Evolutionary conservation across 371 early-diverging fungal species (phyloP), one percentile per base, ranked within the genome.

Genomic region (Apophysomyces variabilis): DNA sequence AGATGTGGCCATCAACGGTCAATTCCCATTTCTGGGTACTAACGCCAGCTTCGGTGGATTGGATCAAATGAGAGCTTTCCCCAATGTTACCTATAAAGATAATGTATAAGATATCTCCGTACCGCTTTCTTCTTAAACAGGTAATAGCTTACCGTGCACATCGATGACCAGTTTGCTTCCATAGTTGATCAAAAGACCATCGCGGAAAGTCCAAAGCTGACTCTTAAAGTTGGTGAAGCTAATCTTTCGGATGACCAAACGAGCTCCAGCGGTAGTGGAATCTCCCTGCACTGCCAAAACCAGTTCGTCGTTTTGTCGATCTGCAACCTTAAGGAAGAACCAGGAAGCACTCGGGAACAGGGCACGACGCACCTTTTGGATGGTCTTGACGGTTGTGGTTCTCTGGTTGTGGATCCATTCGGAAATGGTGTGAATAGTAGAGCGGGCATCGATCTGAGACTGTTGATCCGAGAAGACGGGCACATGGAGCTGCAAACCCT

Each of bases 161-260:
- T 69, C 73, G 39, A 86, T 67, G 1, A 79, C 83, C 61, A 69
- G 69, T n/a, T 79, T 75, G 58, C 67, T 82, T 21, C 81, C 82
- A 68, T 83, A 84, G 44, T 87, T 87, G 65, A 82, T 77, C 65
- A 87, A 65, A 61, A 75, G 76, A 60, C 83, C 83, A 60, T 82
- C 71, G 36, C 75, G 74, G 60, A 75, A 83, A 47, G 80, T 77
- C 87, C 87, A 87, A n/a, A 87, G 72, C 66, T 85, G 87, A 35
- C 61, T 58, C 35, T 68, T 66, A 65, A 71, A 78, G 35, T 68
- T 56, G 37, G 69, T 69, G 61, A 70, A 77, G 21, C 73, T 70
- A 12, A 78, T 50, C 43, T 72, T 75, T 21, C 68, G 61, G 26
- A 76, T 57, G 26, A 74, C 69, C 11, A 81, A 64, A 14, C 58